Evolutionary conservation across 306 rosid genomes (phyloP).

Genomic region (Urtica urens): DNA sequence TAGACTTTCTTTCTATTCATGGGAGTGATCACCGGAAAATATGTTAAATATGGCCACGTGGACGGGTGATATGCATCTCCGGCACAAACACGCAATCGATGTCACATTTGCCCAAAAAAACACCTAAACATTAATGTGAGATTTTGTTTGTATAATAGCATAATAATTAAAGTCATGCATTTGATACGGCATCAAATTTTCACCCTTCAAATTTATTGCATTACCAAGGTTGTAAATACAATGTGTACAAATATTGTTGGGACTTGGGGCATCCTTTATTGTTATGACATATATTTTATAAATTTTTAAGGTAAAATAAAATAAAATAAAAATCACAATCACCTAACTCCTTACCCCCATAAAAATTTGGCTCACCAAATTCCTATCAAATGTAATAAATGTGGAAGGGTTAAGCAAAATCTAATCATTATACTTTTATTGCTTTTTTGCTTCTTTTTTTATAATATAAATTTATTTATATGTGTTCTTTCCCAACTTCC

Average conservation of each 20-base stretch:
- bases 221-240: conserved; percentile 3
- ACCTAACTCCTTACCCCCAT: no score
- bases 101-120: background rate
- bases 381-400: background rate
- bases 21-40: background rate
- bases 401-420: conserved; percentile 1
- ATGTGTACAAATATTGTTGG: background rate
- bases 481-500: conserved; percentile 25
- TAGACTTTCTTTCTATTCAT: no score
- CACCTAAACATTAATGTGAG: conserved; percentile 1
- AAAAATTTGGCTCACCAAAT: background rate
- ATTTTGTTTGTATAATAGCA: conserved; percentile 7
- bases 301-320: background rate
- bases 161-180: background rate
- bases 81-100: background rate
- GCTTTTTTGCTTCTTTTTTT: background rate
- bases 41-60: conserved; percentile 2
- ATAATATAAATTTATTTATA: background rate
- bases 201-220: conserved; percentile 9
- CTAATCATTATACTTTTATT: background rate
- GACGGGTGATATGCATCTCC: conserved; percentile 2
- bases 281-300: background rate
- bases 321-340: no score
- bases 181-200: background rate
- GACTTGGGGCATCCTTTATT: background rate